Evolutionary conservation across 1,139 yeast species (phyloP).

Genomic region (Pichia inconspicua): DNA sequence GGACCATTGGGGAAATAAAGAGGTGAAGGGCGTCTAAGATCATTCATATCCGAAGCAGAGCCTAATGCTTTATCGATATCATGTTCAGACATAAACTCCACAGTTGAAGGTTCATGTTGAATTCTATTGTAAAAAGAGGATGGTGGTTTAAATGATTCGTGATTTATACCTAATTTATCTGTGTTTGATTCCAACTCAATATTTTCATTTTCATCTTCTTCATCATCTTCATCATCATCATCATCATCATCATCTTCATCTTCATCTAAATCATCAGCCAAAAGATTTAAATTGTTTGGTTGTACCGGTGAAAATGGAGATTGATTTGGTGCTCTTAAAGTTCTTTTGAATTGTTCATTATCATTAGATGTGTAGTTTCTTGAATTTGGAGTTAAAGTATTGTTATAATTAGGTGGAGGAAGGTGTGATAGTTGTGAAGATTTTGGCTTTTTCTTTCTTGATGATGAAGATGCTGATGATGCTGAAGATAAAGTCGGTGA

Average conservation of each 20-base stretch:
- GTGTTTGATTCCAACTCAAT: neutral
- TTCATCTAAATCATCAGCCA: slow-evolving; percentile 2
- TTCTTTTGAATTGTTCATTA: neutral
- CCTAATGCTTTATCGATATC: slow-evolving; percentile 34
- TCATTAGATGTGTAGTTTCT: neutral
- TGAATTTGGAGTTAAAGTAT: neutral
- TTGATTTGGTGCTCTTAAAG: neutral
- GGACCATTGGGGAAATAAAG: neutral
- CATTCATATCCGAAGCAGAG: slow-evolving; percentile 15
- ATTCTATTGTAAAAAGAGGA: slow-evolving; percentile 6
- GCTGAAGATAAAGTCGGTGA: neutral
- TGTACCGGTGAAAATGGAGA: neutral
- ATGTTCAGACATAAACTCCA: slow-evolving; percentile 34
- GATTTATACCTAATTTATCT: neutral
- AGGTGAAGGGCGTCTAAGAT: neutral
- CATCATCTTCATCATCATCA: neutral
- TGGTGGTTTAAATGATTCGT: neutral
- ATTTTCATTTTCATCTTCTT: neutral
- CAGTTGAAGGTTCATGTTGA: slow-evolving; percentile 26
- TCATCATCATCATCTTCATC: neutral
- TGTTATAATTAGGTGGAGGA: neutral
- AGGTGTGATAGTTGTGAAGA: slow-evolving; percentile 4
- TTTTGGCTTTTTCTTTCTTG: neutral
- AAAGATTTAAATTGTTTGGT: neutral
- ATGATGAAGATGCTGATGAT: neutral